Conservation (phyloP, 106 monocot genomes). For the Hemerocallis citrina region DNA sequence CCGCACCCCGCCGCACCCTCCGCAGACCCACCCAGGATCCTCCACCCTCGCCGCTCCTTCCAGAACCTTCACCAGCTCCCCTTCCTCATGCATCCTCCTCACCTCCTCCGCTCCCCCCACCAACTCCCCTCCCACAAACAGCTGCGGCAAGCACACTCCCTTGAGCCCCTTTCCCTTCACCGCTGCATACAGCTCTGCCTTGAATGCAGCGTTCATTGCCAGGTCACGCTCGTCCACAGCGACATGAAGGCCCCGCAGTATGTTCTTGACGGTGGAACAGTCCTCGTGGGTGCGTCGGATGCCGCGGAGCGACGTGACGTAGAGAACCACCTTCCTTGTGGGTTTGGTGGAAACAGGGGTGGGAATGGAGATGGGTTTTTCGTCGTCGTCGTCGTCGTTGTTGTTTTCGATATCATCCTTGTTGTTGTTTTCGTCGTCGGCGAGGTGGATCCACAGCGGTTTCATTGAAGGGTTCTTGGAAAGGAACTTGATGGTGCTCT, state of each 20-base stretch:
- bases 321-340: no score
- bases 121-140: conserved; percentile 26
- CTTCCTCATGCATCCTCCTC: conserved; percentile 41
- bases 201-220: conserved; percentile 8
- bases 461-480: no score
- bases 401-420: no score
- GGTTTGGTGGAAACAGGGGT: no score
- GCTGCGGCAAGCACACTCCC: conserved; percentile 21
- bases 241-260: conserved; percentile 15
- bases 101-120: conserved; percentile 51
- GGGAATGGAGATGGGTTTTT: no score
- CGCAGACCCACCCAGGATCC: conserved; percentile 20
- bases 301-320: conserved; percentile 12
- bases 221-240: conserved; percentile 19
- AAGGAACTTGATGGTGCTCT: no score
- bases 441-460: no score
- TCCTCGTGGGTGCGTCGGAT: conserved; percentile 17
- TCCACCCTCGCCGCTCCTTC: conserved; percentile 24
- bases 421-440: no score
- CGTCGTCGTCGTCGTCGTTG: no score
- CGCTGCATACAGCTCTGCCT: background rate
- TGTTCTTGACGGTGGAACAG: conserved; percentile 7
- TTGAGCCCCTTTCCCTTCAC: background rate
- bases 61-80: conserved; percentile 26
- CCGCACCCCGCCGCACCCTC: conserved; percentile 30